phyloP scores from a whole-genome alignment of 2,329 filamentous ascomycete genomes.

The Aspergillus puulaauensis region DNA sequence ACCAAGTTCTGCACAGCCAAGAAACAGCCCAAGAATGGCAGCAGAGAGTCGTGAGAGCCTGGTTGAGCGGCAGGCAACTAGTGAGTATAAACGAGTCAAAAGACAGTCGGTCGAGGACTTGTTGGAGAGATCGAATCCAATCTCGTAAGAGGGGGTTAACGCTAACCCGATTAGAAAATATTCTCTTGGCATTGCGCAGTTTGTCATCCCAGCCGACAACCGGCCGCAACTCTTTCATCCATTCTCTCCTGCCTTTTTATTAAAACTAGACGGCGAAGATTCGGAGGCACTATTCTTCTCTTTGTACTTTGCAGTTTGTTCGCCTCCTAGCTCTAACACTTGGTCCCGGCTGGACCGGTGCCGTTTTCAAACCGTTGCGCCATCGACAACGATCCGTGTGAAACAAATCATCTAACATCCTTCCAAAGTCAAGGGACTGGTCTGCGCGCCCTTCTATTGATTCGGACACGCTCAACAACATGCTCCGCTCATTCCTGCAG shows the following conservation, averaged over 20 bases:
- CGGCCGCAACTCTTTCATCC: not conserved
- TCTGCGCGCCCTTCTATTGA: not conserved
- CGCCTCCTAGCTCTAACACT: not conserved
- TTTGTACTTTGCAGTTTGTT: not conserved
- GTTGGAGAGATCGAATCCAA: conserved; percentile 28
- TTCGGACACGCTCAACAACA: conserved; percentile 14
- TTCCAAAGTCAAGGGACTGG: not conserved
- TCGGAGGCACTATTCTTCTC: not conserved
- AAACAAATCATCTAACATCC: not conserved
- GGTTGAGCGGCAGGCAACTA: conserved; percentile 7
- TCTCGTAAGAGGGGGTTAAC: conserved; percentile 25
- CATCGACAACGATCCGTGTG: not conserved
- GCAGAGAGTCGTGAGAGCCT: not conserved
- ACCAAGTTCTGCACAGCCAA: conserved; percentile 25
- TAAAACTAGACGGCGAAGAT: not conserved
- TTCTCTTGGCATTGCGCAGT: conserved; percentile 24
- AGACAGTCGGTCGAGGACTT: conserved; percentile 25
- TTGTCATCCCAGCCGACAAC: conserved; percentile 1
- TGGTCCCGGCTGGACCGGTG: conserved; percentile 14
- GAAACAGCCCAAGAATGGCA: conserved; percentile 6
- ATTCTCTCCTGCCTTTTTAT: not conserved
- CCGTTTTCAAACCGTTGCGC: not conserved
- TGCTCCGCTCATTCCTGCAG: conserved; percentile 35
- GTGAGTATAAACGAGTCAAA: conserved; percentile 11
- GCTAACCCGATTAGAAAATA: conserved; percentile 23